Evolutionary conservation across 192 early-diverging fungal species (phyloP).

Genomic region (Backusella morwellensis): DNA sequence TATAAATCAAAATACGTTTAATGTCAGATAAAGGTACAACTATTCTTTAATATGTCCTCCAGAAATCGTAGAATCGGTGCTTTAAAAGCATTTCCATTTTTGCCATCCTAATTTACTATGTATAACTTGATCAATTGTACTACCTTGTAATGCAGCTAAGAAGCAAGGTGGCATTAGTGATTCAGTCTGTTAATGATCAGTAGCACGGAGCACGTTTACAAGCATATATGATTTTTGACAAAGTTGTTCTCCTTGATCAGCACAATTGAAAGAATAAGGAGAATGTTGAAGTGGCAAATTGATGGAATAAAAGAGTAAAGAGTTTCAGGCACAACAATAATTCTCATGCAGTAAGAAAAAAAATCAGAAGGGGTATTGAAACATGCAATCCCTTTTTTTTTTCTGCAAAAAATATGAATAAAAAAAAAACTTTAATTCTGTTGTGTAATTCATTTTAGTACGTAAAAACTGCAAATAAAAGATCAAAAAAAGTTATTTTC

Average conservation of each 20-base stretch:
- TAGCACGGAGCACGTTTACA: background rate
- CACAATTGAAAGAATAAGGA: background rate
- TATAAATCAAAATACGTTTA: background rate
- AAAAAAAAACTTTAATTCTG: background rate
- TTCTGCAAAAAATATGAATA: background rate
- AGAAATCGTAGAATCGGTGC: background rate
- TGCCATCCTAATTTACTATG: background rate
- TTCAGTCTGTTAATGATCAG: background rate
- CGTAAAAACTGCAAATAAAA: background rate
- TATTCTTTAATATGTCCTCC: background rate
- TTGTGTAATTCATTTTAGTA: background rate
- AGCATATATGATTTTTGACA: background rate
- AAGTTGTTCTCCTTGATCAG: background rate
- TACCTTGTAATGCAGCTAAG: background rate
- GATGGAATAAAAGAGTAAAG: background rate
- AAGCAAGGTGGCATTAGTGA: background rate
- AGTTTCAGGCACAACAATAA: background rate
- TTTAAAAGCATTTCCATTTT: background rate
- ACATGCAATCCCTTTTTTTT: background rate
- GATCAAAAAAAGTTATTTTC: conserved; percentile 1
- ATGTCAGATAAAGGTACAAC: conserved; percentile 9
- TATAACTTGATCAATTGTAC: conserved; percentile 8
- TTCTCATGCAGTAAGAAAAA: conserved; percentile 2
- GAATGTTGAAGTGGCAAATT: background rate
- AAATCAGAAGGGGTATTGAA: background rate